A percentile compares a stretch with the other conserved stretches of the same genome.
phyloP scores from a whole-genome alignment of 192 early-diverging fungal species.

The Dissophora globulifera region DNA sequence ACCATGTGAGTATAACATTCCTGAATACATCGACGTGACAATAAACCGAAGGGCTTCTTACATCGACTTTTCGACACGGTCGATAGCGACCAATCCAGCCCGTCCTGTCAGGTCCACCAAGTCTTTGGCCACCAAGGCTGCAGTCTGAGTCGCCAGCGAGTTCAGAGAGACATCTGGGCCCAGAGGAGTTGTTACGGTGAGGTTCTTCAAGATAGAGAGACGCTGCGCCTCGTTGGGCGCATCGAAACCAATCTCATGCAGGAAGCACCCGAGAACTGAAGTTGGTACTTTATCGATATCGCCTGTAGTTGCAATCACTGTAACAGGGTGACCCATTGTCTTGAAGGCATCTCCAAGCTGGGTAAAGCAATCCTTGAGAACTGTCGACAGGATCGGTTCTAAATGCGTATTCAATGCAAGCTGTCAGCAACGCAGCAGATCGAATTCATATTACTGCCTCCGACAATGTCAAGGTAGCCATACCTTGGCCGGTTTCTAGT shows the following conservation, averaged over 20 bases:
- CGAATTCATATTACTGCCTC: not conserved
- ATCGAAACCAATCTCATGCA: constrained; percentile 78
- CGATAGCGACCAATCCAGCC: constrained; percentile 74
- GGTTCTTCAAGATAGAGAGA: constrained; percentile 68
- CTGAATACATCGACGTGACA: no score
- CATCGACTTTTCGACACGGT: constrained; percentile 62
- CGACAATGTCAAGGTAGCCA: not conserved
- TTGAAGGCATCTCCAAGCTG: constrained; percentile 55
- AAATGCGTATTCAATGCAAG: no score
- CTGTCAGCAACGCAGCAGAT: no score
- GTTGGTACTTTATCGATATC: constrained; percentile 86
- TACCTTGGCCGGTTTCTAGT: constrained; percentile 68
- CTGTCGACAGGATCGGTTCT: constrained; percentile 64
- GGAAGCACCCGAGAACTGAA: constrained; percentile 80
- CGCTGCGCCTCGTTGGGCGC: constrained; percentile 79
- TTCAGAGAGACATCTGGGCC: constrained; percentile 82
- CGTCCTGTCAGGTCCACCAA: constrained; percentile 79
- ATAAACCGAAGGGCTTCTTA: no score
- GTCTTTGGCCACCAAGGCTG: constrained; percentile 90
- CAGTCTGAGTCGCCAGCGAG: constrained; percentile 89
- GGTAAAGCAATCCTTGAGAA: constrained; percentile 70
- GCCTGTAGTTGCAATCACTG: constrained; percentile 80
- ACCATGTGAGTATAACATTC: not conserved
- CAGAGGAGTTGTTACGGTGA: constrained; percentile 64
- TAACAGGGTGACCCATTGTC: constrained; percentile 71